These are phyloP conservation scores for Schizothecium vesticola DNA, from an alignment of 495 filamentous ascomycete genomes.

Conservation along the genomic window DNA sequence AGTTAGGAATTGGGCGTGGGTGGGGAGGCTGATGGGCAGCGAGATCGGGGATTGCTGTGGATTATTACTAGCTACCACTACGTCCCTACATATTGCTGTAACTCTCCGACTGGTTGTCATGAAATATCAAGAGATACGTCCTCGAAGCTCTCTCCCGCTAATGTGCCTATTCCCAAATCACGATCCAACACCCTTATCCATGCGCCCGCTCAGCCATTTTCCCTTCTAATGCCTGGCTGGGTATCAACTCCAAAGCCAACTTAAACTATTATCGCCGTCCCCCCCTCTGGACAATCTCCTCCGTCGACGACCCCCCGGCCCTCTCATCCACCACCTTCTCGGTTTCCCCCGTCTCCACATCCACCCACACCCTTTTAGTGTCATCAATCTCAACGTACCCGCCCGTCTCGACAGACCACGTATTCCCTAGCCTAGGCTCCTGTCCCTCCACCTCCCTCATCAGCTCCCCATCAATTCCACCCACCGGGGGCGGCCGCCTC, in stretches of 20 bases:
- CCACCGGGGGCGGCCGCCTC: constrained; percentile 3
- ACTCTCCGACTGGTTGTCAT: not conserved
- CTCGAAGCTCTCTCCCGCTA: not conserved
- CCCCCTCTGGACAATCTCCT: not conserved
- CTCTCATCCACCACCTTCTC: not conserved
- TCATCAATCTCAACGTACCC: constrained; percentile 26
- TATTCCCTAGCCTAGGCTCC: constrained; percentile 1
- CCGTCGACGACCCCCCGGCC: not conserved
- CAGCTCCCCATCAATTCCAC: constrained; percentile 3
- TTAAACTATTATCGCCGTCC: not conserved
- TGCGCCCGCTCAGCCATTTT: not conserved
- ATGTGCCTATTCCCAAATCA: not conserved
- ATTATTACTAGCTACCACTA: not conserved
- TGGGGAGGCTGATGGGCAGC: not conserved
- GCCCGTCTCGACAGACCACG: constrained; percentile 1
- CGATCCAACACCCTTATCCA: not conserved
- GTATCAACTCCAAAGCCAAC: not conserved
- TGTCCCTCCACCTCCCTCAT: not conserved
- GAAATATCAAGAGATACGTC: not conserved
- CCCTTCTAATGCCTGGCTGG: not conserved
- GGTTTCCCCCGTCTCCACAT: constrained; percentile 20
- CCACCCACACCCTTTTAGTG: constrained; percentile 7
- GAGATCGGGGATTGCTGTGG: no score
- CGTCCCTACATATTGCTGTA: not conserved
- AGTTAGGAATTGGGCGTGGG: not conserved